Percentiles rank a stretch among this genome's conserved stretches.
Evolutionary conservation across 345 rosid genomes (phyloP).

Genomic region (Eucalyptus sp.): DNA sequence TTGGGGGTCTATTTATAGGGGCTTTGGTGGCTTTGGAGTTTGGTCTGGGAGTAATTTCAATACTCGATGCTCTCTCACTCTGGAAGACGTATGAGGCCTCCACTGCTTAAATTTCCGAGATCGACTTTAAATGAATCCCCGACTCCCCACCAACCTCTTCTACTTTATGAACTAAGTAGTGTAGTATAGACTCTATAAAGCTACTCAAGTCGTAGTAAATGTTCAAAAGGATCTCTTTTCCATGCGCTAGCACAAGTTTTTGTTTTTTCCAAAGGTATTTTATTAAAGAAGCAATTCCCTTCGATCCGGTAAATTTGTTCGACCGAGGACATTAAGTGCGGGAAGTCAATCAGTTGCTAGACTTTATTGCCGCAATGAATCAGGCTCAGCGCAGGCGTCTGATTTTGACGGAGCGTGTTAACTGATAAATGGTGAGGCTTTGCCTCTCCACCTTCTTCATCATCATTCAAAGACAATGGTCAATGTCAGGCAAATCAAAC

Average conservation of each 20-base stretch:
- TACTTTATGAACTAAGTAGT: neutral
- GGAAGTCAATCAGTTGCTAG: neutral
- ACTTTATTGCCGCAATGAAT: neutral
- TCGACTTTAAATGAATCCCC: neutral
- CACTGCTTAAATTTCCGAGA: neutral
- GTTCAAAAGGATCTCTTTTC: neutral
- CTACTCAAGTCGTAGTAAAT: neutral
- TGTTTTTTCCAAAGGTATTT: neutral
- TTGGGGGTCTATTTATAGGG: neutral
- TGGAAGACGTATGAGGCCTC: neutral
- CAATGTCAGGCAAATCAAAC: neutral
- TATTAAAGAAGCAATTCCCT: neutral
- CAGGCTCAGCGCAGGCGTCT: neutral
- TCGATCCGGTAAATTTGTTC: neutral
- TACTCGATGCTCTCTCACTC: neutral
- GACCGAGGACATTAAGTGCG: neutral
- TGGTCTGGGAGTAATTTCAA: neutral
- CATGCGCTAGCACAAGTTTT: neutral
- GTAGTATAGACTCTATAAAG: fast-evolving
- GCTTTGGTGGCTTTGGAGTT: neutral
- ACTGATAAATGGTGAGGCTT: neutral
- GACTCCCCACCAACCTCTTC: neutral
- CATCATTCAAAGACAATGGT: neutral
- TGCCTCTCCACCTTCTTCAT: neutral
- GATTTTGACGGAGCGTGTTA: neutral